Evolutionary conservation across 78 protist species (phyloP), one percentile per base, ranked within the genome.

Genomic region (Dictyostelium citrinum): DNA sequence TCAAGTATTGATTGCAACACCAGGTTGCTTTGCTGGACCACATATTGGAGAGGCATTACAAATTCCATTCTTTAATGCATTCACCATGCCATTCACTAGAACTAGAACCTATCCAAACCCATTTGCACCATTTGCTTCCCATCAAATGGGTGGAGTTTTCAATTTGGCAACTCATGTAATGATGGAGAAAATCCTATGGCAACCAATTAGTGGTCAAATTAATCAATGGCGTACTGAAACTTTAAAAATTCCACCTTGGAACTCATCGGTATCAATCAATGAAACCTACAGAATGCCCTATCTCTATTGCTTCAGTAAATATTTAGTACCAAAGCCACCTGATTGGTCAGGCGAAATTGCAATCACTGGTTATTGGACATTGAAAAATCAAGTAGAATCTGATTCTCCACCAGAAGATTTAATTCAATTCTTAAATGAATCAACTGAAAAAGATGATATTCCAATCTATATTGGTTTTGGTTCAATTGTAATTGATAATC

Each of bases 381-480:
- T 93, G 5, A 83, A 88, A 37, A 37, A 33, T 22, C 16, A 43
- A 11, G 22, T 16, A 1, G 2, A 43, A 5, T 20, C 41, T 35
- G 58, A 84, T 24, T 12, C 22, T 2, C 70, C 95, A 22, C 85
- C 82, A 6, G 24, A 72, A 5, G 22, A 17, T 9, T 39, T 90
- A 71, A 14, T 90, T 5, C 33, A 60, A 3, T 82, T 90, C 35
- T 1, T 90, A 2, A 37, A 90, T 46, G 61, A 43, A 35, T 24
- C 72, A 24, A 71, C 24, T 17, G 31, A 24, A 11, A 17, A 22
- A 78, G 84, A 37, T 31, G 71, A 51, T 51, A 74, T 82, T 45
- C 96, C 96, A 16, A 85, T 93, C 5, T 93, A 93, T 41, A 81
- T 93, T 84, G 96, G 96, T 24, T 93, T 93, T 58, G 96, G 96